Base-by-base conservation (phyloP, 208 protist species). In the Acanthamoeba culbertsoni region DNA sequence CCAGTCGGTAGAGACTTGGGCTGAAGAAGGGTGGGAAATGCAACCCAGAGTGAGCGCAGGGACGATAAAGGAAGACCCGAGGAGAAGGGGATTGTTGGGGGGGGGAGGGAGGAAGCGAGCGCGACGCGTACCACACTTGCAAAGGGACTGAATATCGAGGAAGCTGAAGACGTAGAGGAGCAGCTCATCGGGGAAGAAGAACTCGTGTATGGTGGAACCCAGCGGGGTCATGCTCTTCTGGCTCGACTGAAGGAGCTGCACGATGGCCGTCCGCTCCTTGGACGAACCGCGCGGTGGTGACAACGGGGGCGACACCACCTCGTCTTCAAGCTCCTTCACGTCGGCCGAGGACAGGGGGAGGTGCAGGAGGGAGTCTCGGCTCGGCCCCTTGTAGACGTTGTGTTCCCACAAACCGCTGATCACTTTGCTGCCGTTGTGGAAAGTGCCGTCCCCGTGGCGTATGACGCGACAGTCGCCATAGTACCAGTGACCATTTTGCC, bases 141-240 rank as follows among this genome's bases (percentile, higher is more conserved):
- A 79, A 10, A 92, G 63, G 62, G 86, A 92, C 59, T 77, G 59
- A n/a, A 92, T 92, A 42, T 92, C 86, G n/a, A 92, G 62, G 59
- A 92, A 92, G 62, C 86, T 92, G 23, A 77, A 92, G 43, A 68
- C 42, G 86, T 92, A 92, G 43, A 92, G 37, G 59, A 92, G 86
- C 1, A 92, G 86, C 86, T 92, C 86, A 33, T 92, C 86, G 43
- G 86, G 86, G 33, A 92, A 92, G 86, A 77, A 92, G 86, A 77
- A 68, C 42, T 68, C 53, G 46, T 59, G 86, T 18, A 77, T 77
- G 86, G 53, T 92, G 59, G 59, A 77, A 7, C 86, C 86, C 4
- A 92, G 86, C 12, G 59, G 86, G 42, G 86, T 55, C 86, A 92
- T 92, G 86, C 86, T 92, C 59, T 92, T 65, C 6, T 75, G 57